phyloP scores from a whole-genome alignment of 2,329 filamentous ascomycete species.

The Pseudomassariella vexata region DNA sequence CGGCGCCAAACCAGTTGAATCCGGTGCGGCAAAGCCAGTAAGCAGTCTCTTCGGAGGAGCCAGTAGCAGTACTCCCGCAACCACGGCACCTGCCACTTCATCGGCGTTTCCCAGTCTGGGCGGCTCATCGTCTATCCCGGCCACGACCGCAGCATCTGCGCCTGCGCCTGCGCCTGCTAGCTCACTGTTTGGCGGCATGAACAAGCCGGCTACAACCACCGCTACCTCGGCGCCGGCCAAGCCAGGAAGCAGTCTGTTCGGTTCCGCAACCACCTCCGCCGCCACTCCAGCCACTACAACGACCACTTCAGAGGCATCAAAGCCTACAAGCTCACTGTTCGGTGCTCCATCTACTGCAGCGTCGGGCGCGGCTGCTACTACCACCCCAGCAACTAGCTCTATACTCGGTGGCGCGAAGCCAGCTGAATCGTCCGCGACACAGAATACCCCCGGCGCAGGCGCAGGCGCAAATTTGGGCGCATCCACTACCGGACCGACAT shows the following conservation, averaged over 20 bases:
- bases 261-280: constrained; percentile 15
- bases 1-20: constrained; percentile 15
- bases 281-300: constrained; percentile 18
- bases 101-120: too few species aligned
- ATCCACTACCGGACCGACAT: constrained; percentile 75
- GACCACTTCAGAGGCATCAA: constrained; percentile 21
- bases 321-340: constrained; percentile 24
- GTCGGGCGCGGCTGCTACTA: constrained; percentile 15
- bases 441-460: constrained; percentile 11
- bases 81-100: too few species aligned
- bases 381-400: constrained; percentile 24
- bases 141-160: constrained; percentile 5
- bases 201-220: constrained; percentile 9
- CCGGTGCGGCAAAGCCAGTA: constrained; percentile 14
- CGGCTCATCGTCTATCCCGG: too few species aligned
- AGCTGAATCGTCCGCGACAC: constrained; percentile 20
- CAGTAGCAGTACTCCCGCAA: constrained; percentile 6
- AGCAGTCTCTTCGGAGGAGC: constrained; percentile 16
- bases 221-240: constrained; percentile 22
- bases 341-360: constrained; percentile 16
- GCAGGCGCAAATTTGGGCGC: constrained; percentile 47
- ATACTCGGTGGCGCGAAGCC: constrained; percentile 26
- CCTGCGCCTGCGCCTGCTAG: constrained; percentile 10
- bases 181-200: constrained; percentile 10
- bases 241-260: constrained; percentile 20